phyloP scores from a whole-genome alignment of 192 early-diverging fungal genomes.

The Linderina pennispora region DNA sequence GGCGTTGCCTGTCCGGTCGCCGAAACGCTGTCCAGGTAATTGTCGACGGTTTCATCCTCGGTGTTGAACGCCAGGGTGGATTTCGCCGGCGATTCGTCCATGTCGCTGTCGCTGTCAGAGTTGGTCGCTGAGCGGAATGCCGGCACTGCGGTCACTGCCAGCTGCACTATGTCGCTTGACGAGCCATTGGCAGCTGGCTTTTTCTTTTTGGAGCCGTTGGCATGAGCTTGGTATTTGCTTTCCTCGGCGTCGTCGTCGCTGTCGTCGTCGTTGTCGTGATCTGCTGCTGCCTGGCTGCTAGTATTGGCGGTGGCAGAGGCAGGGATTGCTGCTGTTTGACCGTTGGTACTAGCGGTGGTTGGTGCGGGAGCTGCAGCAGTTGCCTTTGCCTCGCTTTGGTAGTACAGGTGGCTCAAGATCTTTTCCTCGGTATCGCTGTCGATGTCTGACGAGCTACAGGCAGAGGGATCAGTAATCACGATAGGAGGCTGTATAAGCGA shows the following conservation, averaged over 20 bases:
- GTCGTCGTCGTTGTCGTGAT: too few relatives aligned
- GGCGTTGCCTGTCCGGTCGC: constrained; percentile 15
- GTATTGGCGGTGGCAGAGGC: too few relatives aligned
- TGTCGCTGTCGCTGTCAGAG: constrained; percentile 8
- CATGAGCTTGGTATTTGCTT: not conserved
- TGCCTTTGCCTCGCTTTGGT: constrained; percentile 20
- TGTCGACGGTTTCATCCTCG: constrained; percentile 20
- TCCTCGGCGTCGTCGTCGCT: not conserved
- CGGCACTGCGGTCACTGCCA: constrained; percentile 13
- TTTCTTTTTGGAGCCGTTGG: not conserved
- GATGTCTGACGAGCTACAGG: constrained; percentile 18
- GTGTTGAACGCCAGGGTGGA: constrained; percentile 15
- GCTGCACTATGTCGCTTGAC: not conserved
- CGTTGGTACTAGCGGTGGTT: too few relatives aligned
- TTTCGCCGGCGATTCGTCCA: not conserved
- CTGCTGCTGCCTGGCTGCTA: too few relatives aligned
- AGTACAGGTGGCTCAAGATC: constrained; percentile 40
- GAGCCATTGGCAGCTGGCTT: not conserved
- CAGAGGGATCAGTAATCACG: not conserved
- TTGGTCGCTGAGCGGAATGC: constrained; percentile 20
- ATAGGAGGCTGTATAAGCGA: not conserved
- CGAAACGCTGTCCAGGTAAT: constrained; percentile 24
- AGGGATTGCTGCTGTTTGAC: too few relatives aligned
- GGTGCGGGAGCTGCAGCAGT: not conserved
- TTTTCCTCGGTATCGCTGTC: constrained; percentile 42